Evolutionary conservation across 2,329 filamentous ascomycete genomes (phyloP).

Genomic region (Epicoccum nigrum): DNA sequence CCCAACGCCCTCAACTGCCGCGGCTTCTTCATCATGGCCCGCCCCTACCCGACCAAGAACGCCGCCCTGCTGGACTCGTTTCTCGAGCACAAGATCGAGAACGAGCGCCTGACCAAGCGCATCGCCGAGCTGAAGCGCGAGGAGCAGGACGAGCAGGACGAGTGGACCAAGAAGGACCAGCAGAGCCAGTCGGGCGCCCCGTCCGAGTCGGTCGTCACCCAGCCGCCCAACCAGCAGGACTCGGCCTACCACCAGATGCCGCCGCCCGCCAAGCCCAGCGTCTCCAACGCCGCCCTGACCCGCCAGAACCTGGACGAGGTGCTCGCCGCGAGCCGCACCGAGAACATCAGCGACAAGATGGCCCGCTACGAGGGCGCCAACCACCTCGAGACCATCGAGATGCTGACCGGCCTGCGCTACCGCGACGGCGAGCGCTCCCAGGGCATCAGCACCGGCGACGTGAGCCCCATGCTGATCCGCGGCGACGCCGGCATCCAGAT

Average conservation of each 20-base stretch:
- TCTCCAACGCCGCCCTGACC: constrained; percentile 73
- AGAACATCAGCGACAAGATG: constrained; percentile 85
- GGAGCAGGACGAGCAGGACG: constrained; percentile 79
- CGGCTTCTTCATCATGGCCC: constrained; percentile 91
- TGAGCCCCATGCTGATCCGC: constrained; percentile 79
- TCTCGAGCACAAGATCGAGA: constrained; percentile 95
- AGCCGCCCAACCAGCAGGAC: constrained; percentile 49
- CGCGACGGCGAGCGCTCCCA: constrained; percentile 86
- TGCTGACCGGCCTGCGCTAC: constrained; percentile 88
- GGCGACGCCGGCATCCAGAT: constrained; percentile 89
- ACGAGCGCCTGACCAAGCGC: constrained; percentile 81
- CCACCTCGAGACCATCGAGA: constrained; percentile 87
- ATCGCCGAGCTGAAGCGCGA: constrained; percentile 86
- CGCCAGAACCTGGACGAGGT: constrained; percentile 80
- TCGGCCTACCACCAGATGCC: constrained; percentile 65
- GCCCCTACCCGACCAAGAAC: constrained; percentile 89
- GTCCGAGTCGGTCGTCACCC: constrained; percentile 46
- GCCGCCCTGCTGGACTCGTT: constrained; percentile 87
- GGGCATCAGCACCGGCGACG: constrained; percentile 85
- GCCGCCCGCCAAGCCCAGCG: constrained; percentile 67
- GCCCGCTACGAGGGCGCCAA: constrained; percentile 74
- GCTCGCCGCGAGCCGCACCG: constrained; percentile 67
- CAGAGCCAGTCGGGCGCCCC: constrained; percentile 28
- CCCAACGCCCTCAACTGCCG: constrained; percentile 71
- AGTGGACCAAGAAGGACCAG: constrained; percentile 66